Evolutionary conservation across 1,284 basidiomycete species (phyloP).

Genomic region (Mycena citricolor): DNA sequence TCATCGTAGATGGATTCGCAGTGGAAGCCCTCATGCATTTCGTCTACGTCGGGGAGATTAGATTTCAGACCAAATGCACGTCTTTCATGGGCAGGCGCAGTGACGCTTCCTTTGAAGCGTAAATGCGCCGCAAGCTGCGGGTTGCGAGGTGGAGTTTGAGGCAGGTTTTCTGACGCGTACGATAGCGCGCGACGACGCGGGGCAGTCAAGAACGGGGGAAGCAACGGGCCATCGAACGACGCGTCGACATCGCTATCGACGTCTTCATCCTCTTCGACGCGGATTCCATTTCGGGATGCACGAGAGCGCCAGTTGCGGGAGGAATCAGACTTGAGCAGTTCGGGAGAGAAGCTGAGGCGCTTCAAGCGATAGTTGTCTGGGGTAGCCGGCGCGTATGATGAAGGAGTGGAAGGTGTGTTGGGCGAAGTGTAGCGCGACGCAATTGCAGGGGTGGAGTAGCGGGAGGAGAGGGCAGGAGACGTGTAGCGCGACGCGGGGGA

Average conservation of each 20-base stretch:
- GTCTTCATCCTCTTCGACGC: slow-evolving; percentile 43
- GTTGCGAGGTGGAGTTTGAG: slow-evolving; percentile 64
- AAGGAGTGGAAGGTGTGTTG: slow-evolving; percentile 22
- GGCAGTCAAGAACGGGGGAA: slow-evolving; percentile 59
- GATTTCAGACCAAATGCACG: slow-evolving; percentile 34
- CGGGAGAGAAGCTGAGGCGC: slow-evolving; percentile 22
- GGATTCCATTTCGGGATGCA: slow-evolving; percentile 70
- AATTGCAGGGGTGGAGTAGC: slow-evolving; percentile 16
- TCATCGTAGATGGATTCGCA: no score
- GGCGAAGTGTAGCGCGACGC: slow-evolving; percentile 22
- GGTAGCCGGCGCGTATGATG: slow-evolving; percentile 23
- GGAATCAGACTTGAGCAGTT: slow-evolving; percentile 45
- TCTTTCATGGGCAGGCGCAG: slow-evolving; percentile 68
- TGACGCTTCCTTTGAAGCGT: slow-evolving; percentile 67
- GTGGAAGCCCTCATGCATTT: slow-evolving; percentile 12
- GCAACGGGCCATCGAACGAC: slow-evolving; percentile 34
- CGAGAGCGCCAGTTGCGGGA: slow-evolving; percentile 71
- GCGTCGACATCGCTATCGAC: slow-evolving; percentile 53
- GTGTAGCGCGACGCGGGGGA: slow-evolving; percentile 21
- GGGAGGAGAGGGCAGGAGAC: slow-evolving; percentile 15
- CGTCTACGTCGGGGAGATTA: slow-evolving; percentile 22
- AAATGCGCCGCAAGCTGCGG: slow-evolving; percentile 54
- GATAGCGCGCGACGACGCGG: slow-evolving; percentile 63
- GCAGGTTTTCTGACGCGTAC: slow-evolving; percentile 34
- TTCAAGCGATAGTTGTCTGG: slow-evolving; percentile 23